Percentiles rank a stretch among this genome's conserved stretches.
Conservation (phyloP, 2,329 filamentous ascomycete species). For the Fusarium chuoi region DNA sequence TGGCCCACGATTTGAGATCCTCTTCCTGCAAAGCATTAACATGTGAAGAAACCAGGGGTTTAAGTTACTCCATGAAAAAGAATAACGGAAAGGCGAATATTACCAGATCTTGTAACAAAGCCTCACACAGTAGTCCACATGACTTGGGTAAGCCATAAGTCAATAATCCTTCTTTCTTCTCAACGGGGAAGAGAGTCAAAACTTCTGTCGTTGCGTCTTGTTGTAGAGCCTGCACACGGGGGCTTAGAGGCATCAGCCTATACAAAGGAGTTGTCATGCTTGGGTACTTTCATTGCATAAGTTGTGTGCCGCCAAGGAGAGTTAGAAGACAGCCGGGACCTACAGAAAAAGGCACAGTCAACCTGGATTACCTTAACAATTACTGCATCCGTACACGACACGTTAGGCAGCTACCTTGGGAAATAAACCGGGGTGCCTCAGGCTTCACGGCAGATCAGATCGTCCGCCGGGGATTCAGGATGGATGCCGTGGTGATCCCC, state of each 20-base stretch:
- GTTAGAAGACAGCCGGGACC: conserved; percentile 13
- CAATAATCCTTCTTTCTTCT: conserved; percentile 39
- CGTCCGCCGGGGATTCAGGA: conserved; percentile 23
- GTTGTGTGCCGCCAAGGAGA: conserved; percentile 28
- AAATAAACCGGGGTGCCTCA: conserved; percentile 35
- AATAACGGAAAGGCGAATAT: conserved; percentile 7
- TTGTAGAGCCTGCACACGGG: conserved; percentile 37
- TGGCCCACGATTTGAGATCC: conserved; percentile 40
- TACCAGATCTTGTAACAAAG: conserved; percentile 40
- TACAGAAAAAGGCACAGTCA: conserved; percentile 11
- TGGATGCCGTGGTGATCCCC: conserved; percentile 36
- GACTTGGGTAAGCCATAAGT: conserved; percentile 42
- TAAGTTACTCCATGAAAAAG: background rate
- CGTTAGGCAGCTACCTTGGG: conserved; percentile 23
- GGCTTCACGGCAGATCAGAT: conserved; percentile 42
- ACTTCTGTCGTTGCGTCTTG: conserved; percentile 43
- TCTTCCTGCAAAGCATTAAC: conserved; percentile 28
- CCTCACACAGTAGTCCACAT: conserved; percentile 36
- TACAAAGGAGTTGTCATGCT: conserved; percentile 42
- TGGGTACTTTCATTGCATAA: conserved; percentile 28
- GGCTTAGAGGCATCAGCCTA: conserved; percentile 39
- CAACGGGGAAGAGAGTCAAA: conserved; percentile 39
- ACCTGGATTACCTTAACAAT: conserved; percentile 6
- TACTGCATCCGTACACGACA: background rate
- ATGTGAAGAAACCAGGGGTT: background rate